A percentile compares a stretch with the other conserved stretches of the same genome.
phyloP scores from a whole-genome alignment of 345 rosid genomes.

The Brassica juncea region DNA sequence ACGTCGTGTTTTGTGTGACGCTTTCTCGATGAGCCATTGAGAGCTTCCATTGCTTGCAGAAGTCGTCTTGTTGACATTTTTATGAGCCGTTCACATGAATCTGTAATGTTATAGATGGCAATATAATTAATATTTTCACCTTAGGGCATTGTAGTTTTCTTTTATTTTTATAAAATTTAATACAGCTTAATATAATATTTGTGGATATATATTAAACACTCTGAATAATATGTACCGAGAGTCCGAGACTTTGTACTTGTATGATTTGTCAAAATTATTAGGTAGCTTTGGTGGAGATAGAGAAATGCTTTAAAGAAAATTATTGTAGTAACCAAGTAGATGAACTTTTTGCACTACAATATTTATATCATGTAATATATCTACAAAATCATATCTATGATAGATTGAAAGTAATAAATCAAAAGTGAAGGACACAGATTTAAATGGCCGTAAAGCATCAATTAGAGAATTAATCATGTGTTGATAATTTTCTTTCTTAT shows the following conservation, averaged over 20 bases:
- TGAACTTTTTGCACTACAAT: background rate
- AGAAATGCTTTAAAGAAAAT: background rate
- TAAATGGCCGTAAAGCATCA: background rate
- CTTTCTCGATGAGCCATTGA: conserved; percentile 40
- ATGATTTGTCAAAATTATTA: conserved; percentile 7
- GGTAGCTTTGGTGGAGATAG: conserved; percentile 1
- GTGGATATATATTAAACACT: background rate
- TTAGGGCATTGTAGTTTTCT: background rate
- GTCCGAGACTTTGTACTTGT: conserved; percentile 2
- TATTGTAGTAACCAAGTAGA: background rate
- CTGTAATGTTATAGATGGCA: conserved; percentile 36
- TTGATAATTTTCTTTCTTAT: background rate
- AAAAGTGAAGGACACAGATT: background rate
- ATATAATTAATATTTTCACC: background rate
- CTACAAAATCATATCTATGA: background rate
- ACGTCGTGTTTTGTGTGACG: conserved; percentile 49
- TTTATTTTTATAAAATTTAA: background rate
- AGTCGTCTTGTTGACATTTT: conserved; percentile 60
- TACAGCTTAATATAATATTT: background rate
- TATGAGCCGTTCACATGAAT: conserved; percentile 52
- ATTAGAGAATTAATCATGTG: background rate
- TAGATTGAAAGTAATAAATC: background rate
- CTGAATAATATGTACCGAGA: background rate
- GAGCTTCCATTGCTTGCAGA: conserved; percentile 51
- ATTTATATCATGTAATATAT: background rate